A percentile compares a stretch with the other conserved stretches of the same genome.
phyloP scores from a whole-genome alignment of 139 green algal genomes.

The Chlamydomonas eustigma region DNA sequence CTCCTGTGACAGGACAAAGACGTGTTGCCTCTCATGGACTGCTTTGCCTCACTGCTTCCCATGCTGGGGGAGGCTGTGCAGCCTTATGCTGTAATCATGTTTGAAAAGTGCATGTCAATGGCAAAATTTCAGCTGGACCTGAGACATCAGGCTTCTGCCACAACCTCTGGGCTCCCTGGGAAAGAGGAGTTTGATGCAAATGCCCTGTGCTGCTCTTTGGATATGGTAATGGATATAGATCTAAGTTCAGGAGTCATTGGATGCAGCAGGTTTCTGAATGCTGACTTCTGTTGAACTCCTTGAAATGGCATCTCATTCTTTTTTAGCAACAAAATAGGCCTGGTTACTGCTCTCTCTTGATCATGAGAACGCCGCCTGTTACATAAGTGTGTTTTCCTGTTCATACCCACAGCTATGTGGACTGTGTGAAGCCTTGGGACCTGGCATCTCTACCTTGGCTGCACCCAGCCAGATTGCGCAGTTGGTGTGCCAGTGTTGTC shows the following conservation, averaged over 20 bases:
- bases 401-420: constrained; percentile 15
- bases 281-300: too few species aligned
- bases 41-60: constrained; percentile 54
- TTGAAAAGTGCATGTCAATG: constrained; percentile 58
- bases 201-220: background rate
- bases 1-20: constrained; percentile 27
- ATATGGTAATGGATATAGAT: too few species aligned
- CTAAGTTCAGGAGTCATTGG: too few species aligned
- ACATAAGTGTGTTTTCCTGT: background rate
- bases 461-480: constrained; percentile 22
- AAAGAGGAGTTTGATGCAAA: constrained; percentile 23
- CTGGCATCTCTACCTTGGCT: constrained; percentile 66
- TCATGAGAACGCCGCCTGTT: too few species aligned
- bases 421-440: constrained; percentile 70
- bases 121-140: constrained; percentile 31
- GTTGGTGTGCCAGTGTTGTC: background rate
- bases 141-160: constrained; percentile 22
- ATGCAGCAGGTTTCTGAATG: too few species aligned
- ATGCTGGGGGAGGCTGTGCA: constrained; percentile 32
- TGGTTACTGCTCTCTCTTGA: too few species aligned
- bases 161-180: constrained; percentile 9
- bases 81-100: constrained; percentile 61
- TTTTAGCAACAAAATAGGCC: too few species aligned
- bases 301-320: too few species aligned
- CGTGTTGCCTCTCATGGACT: constrained; percentile 79